Percentiles rank a stretch among this genome's conserved stretches.
These are phyloP conservation scores for Apiotrichum akiyoshidainum DNA, from an alignment of 1,284 basidiomycete species.

Conservation along the genomic window DNA sequence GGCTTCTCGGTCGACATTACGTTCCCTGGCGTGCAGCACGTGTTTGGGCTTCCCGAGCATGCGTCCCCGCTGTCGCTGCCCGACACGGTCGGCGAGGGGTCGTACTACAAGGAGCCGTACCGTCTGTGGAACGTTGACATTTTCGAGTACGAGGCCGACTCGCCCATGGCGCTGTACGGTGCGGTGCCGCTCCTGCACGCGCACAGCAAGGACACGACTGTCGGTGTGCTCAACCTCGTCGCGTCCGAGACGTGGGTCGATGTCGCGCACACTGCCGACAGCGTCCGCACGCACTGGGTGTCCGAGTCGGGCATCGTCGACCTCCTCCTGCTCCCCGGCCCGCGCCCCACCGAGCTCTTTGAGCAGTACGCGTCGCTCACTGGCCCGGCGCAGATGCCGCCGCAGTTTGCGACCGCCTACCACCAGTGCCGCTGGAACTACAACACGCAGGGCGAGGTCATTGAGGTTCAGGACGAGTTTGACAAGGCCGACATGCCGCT, in stretches of 20 bases:
- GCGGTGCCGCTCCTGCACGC: constrained; percentile 92
- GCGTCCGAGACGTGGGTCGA: constrained; percentile 96
- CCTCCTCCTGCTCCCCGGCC: constrained; percentile 87
- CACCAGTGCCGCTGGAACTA: constrained; percentile 99
- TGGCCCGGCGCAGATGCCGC: constrained; percentile 80
- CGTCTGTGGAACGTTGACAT: constrained; percentile 95
- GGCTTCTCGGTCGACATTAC: constrained; percentile 86
- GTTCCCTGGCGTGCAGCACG: constrained; percentile 83
- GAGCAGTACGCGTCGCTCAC: constrained; percentile 80
- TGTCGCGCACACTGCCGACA: constrained; percentile 63
- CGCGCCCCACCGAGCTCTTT: constrained; percentile 75
- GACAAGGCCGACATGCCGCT: constrained; percentile 92
- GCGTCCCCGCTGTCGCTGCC: constrained; percentile 87
- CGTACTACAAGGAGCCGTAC: constrained; percentile 83
- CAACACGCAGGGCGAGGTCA: constrained; percentile 81
- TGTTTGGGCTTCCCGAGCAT: constrained; percentile 96
- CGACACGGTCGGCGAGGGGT: constrained; percentile 59
- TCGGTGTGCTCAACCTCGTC: constrained; percentile 86
- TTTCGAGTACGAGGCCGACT: constrained; percentile 92
- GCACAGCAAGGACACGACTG: constrained; percentile 73
- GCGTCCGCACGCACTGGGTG: constrained; percentile 87
- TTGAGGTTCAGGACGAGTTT: constrained; percentile 80
- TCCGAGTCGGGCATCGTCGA: constrained; percentile 96
- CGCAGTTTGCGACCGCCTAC: constrained; percentile 87
- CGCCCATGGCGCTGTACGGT: constrained; percentile 87